Evolutionary conservation across 306 rosid genomes (phyloP), one percentile per base, ranked within the genome.

Genomic region (Vicia sativa): DNA sequence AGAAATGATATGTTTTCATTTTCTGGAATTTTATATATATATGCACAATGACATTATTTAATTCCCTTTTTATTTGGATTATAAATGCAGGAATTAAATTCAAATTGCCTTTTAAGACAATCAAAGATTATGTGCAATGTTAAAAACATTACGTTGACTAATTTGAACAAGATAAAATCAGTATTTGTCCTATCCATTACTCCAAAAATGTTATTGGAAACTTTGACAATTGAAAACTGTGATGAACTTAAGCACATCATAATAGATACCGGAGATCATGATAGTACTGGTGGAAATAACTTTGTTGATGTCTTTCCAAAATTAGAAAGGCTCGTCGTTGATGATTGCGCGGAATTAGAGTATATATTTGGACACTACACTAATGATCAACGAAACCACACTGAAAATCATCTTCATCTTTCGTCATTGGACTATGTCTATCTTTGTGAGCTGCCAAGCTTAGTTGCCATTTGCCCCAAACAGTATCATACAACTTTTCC

Each of bases 311-410:
- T 66, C 46, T 66, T 66, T 12, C 71, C 60, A 66, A 34, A 49
- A 31, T 43, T 66, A 1, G 48, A 10, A 31, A 0, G 0, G 2
- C 3, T 66, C 11, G 0, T 0, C 0, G 1, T 65, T 3, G 0
- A 1, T 0, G 0, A 29, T 48, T 66, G 59, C 7, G 2, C 0
- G 5, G 1, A 38, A 7, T 38, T 68, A 14, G 60, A 52, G 9
- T 53, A 38, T 29, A 39, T 68, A 26, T 3, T 68, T 21, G 73
- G 64, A 13, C 14, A 12, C 11, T 4, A 29, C 35, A 29, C 35
- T 18, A 49, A 31, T 67, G 61, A 35, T 11, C 2, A 44, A 14
- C 28, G 14, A 45, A 25, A 50, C 3, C 3, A 21, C 0, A 38
- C 4, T 4, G 21, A 34, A 0, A 19, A 16, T 18, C 45, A 16